A percentile compares a stretch with the other conserved stretches of the same genome.
Evolutionary conservation across 345 rosid species (phyloP).

Genomic region (Nasturtium officinale): DNA sequence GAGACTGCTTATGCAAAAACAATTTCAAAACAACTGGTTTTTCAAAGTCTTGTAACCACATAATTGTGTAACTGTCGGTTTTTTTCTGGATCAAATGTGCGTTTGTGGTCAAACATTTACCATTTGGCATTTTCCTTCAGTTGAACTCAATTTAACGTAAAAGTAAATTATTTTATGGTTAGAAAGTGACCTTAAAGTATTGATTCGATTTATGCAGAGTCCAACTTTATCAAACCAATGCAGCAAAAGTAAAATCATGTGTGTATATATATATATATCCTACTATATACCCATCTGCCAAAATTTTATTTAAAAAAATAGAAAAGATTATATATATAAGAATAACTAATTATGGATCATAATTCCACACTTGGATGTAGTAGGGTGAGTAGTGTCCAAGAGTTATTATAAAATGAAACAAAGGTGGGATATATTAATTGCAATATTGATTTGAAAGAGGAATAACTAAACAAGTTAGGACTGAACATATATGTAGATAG

Average conservation of each 20-base stretch:
- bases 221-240: slow-evolving; percentile 25
- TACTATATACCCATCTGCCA: background rate
- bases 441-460: slow-evolving; percentile 29
- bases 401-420: background rate
- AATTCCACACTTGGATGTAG: background rate
- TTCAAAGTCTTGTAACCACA: background rate
- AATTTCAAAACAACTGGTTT: background rate
- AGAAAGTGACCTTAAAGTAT: slow-evolving; percentile 21
- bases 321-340: background rate
- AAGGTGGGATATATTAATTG: background rate
- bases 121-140: background rate
- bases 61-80: too few relatives aligned
- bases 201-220: slow-evolving; percentile 17
- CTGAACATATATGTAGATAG: slow-evolving; percentile 41
- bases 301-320: background rate
- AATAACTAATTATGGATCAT: background rate
- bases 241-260: slow-evolving; percentile 16
- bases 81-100: too few relatives aligned
- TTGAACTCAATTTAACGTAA: background rate
- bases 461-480: slow-evolving; percentile 40
- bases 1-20: background rate
- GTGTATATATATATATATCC: background rate
- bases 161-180: background rate
- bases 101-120: background rate
- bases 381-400: background rate